Evolutionary conservation across 352 stramenopile genomes (phyloP), one percentile per base, ranked within the genome.

Genomic region (Phytophthora macrochlamydospora): DNA sequence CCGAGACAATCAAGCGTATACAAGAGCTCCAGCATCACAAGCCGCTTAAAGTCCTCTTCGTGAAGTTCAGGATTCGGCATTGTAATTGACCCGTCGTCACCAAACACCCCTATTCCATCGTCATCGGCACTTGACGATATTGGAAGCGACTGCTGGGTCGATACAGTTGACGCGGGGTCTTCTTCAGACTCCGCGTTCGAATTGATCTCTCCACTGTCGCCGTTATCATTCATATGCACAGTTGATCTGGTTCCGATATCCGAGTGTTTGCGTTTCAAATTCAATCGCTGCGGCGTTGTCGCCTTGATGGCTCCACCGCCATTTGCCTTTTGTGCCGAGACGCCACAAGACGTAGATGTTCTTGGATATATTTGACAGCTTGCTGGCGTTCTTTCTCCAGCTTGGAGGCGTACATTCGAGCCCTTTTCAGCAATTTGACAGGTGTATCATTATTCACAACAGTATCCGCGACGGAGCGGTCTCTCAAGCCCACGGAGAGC

Each of bases 1-100:
- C 86, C 88, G 32, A 96, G 78, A 61, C 88, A 94, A 51, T 96
- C 86, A 44, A 96, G 62, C 0, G 85, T 93, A 55, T 94, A 91
- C 31, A 94, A 53, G 9, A 96, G 62, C 60, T 96, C 88, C 14
- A 96, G 73, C 73, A 95, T 82, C 53, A 94, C 83, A 8, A 95
- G 71, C 1, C 80, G 75, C 56, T 92, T 91, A 7, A 92, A 72
- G 46, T 89, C 83, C 65, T 95, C 84, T 73, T 95, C 87, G 43
- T 93, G 85, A 14, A 71, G 79, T 14, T 81, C 71, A 9, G 73
- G 54, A 54, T 59, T 73, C 29, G 71, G 66, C 71, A 75, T 61
- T 8, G 59, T 48, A 52, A 75, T 61, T 6, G 51, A 14, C 38
- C 62, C 71, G 30, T 78, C 66, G 51, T 78, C 71, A 2, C 44